Evolutionary conservation across 1,284 basidiomycete species (phyloP).

Genomic region (Ustilago curta): DNA sequence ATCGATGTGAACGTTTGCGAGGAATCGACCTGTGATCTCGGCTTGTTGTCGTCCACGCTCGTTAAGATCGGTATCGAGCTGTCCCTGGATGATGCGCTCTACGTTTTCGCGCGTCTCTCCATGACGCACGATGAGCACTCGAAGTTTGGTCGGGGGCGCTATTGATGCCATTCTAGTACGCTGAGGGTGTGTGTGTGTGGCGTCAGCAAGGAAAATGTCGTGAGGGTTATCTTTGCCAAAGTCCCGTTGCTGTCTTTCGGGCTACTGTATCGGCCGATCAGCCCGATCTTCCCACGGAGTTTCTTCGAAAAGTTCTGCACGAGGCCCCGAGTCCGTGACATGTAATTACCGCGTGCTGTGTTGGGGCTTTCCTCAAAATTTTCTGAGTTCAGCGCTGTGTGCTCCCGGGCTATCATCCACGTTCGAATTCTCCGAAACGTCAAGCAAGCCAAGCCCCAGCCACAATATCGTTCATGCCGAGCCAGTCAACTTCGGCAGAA

Average conservation of each 20-base stretch:
- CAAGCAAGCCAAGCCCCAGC: background rate
- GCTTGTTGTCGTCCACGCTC: slow-evolving; percentile 57
- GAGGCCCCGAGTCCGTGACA: background rate
- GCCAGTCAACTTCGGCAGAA: slow-evolving; percentile 2
- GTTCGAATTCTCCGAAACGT: background rate
- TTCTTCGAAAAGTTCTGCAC: slow-evolving; percentile 8
- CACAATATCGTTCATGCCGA: background rate
- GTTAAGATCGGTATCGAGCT: slow-evolving; percentile 66
- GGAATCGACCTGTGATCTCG: slow-evolving; percentile 45
- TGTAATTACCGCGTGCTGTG: slow-evolving; percentile 6
- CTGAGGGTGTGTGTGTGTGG: background rate
- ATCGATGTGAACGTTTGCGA: slow-evolving; percentile 50
- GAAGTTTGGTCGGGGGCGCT: slow-evolving; percentile 19
- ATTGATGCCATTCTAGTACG: background rate
- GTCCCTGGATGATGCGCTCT: slow-evolving; percentile 65
- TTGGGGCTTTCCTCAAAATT: slow-evolving; percentile 1
- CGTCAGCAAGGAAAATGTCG: background rate
- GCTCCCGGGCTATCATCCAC: background rate
- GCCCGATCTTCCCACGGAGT: background rate
- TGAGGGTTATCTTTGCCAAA: too few species aligned
- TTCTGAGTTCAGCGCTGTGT: too few species aligned
- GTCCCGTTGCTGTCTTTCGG: too few species aligned
- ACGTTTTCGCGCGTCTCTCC: slow-evolving; percentile 67
- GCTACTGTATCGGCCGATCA: slow-evolving; percentile 9
- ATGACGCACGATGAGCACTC: slow-evolving; percentile 63